Evolutionary conservation across 2,329 filamentous ascomycete genomes (phyloP).

Genomic region (Penicillium sp.): DNA sequence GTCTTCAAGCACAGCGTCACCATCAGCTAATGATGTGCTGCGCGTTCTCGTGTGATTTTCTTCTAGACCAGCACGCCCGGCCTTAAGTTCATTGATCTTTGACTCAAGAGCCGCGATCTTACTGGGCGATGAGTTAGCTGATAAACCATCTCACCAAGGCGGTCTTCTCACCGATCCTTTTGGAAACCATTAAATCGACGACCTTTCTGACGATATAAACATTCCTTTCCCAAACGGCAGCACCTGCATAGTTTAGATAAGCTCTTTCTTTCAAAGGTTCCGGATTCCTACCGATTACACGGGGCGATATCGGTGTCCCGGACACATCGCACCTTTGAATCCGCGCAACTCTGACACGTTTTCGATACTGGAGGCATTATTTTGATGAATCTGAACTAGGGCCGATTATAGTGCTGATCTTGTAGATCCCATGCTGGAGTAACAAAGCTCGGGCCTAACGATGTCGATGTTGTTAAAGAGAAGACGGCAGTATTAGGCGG

Average conservation of each 20-base stretch:
- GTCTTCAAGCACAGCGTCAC: neutral
- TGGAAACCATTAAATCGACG: neutral
- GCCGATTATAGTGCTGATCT: neutral
- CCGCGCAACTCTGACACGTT: neutral
- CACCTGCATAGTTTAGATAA: neutral
- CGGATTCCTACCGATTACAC: neutral
- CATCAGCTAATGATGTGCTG: neutral
- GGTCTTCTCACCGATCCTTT: neutral
- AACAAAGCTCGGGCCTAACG: neutral
- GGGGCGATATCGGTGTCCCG: neutral
- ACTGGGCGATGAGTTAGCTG: neutral
- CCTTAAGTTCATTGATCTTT: neutral
- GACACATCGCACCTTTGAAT: neutral
- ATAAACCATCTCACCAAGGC: neutral
- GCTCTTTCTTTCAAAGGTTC: neutral
- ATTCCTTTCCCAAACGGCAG: neutral
- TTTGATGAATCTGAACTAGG: neutral
- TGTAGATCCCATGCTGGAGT: neutral
- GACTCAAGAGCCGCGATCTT: neutral
- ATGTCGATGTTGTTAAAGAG: neutral
- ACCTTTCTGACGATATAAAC: neutral
- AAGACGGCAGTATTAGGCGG: neutral
- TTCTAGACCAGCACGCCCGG: neutral
- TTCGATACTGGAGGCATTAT: neutral
- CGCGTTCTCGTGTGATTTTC: neutral